Conservation (phyloP, 2,329 filamentous ascomycete genomes). For the Clonostachys chloroleuca region DNA sequence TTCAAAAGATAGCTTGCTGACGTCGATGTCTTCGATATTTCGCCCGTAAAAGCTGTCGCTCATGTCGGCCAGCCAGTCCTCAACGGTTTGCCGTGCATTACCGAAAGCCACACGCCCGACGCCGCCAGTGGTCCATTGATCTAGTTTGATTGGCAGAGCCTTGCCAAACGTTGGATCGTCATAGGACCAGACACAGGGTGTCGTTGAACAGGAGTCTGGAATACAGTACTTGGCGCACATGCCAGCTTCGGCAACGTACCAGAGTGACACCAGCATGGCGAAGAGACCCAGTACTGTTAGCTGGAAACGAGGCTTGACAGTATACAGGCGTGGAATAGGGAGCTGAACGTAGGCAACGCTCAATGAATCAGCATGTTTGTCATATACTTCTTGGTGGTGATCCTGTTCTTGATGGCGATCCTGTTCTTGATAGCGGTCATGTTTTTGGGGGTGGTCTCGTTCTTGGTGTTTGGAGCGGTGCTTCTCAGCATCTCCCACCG, state of each 20-base stretch:
- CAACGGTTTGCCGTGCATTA: conserved; percentile 33
- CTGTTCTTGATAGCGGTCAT: background rate
- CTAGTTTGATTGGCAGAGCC: conserved; percentile 57
- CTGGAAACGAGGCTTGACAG: conserved; percentile 33
- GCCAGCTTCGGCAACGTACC: conserved; percentile 48
- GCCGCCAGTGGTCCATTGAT: conserved; percentile 55
- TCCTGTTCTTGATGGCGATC: background rate
- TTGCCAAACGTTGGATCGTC: conserved; percentile 55
- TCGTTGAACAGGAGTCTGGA: conserved; percentile 40
- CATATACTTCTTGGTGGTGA: background rate
- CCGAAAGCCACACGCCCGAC: conserved; percentile 32
- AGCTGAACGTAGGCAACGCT: conserved; percentile 29
- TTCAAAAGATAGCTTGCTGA: conserved; percentile 36
- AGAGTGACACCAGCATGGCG: conserved; percentile 37
- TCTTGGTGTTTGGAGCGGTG: conserved; percentile 1
- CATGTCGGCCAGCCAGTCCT: conserved; percentile 42
- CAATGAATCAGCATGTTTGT: background rate
- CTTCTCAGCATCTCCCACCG: conserved; percentile 4
- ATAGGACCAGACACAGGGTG: conserved; percentile 48
- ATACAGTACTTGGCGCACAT: conserved; percentile 52
- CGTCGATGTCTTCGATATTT: conserved; percentile 37
- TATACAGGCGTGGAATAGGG: conserved; percentile 41
- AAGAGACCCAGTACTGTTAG: conserved; percentile 44
- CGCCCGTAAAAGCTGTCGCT: conserved; percentile 38
- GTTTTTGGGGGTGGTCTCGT: background rate